Percentiles rank a stretch among this genome's conserved stretches.
Conservation (phyloP, 2,329 filamentous ascomycete species). For the Scortechinia acanthostroma region DNA sequence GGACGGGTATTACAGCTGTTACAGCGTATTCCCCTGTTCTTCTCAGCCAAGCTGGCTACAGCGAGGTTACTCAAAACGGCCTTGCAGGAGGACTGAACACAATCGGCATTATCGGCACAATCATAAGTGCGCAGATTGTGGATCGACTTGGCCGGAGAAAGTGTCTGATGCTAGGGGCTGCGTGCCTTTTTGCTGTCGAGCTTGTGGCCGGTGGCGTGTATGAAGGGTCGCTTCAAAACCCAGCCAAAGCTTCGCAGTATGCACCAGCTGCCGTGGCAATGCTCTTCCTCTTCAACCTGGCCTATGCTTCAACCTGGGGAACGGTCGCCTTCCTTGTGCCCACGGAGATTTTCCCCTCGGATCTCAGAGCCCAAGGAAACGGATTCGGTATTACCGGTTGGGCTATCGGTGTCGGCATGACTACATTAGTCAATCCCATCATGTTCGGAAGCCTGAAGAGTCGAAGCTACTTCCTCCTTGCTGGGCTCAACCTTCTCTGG, state of each 20-base stretch:
- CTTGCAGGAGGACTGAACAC: background rate
- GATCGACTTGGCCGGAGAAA: background rate
- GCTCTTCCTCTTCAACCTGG: constrained; percentile 38
- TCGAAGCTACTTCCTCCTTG: constrained; percentile 42
- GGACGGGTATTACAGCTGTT: constrained; percentile 27
- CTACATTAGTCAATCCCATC: constrained; percentile 40
- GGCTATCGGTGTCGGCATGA: constrained; percentile 48
- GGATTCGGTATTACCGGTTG: constrained; percentile 51
- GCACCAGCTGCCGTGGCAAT: constrained; percentile 36
- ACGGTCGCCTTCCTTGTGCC: constrained; percentile 38
- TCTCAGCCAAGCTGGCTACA: background rate
- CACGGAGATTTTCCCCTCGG: constrained; percentile 47
- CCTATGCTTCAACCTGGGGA: constrained; percentile 39
- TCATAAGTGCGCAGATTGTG: background rate
- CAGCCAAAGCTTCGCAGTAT: constrained; percentile 22
- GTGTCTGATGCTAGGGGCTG: constrained; percentile 28
- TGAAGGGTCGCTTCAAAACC: constrained; percentile 24
- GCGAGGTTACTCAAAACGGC: background rate
- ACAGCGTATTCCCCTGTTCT: background rate
- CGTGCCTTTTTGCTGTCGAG: constrained; percentile 28
- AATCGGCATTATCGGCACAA: background rate
- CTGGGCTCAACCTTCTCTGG: constrained; percentile 38
- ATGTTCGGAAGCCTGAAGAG: constrained; percentile 36
- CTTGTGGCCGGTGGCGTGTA: constrained; percentile 32
- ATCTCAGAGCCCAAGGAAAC: constrained; percentile 49